phyloP scores from a whole-genome alignment of 495 filamentous ascomycete species.

The Melanomma pulvis-pyrius region DNA sequence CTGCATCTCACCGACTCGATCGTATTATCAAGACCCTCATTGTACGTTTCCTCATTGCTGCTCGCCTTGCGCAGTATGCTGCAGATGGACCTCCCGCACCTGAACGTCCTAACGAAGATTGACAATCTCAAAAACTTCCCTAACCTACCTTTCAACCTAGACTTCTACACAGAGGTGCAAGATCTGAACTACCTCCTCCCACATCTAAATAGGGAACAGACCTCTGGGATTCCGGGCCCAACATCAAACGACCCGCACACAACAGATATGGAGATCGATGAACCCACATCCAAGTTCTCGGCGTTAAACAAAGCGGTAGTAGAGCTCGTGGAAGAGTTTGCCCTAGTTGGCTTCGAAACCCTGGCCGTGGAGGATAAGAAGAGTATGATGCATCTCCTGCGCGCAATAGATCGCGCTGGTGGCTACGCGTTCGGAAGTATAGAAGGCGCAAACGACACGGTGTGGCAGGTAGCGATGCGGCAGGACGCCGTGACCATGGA shows the following conservation, averaged over 20 bases:
- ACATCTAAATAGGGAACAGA: constrained; percentile 57
- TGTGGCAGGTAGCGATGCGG: constrained; percentile 94
- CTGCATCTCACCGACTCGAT: constrained; percentile 91
- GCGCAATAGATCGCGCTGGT: constrained; percentile 83
- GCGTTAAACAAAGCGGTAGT: constrained; percentile 84
- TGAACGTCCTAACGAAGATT: constrained; percentile 97
- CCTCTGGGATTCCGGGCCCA: constrained; percentile 28
- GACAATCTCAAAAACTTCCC: constrained; percentile 83
- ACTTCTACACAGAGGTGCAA: constrained; percentile 98
- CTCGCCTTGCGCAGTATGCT: constrained; percentile 95
- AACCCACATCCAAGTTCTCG: constrained; percentile 63
- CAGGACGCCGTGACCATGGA: constrained; percentile 80
- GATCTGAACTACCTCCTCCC: constrained; percentile 84
- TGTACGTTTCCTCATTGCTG: constrained; percentile 91
- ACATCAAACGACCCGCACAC: constrained; percentile 49
- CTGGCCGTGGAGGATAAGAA: constrained; percentile 94
- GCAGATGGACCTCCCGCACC: constrained; percentile 91
- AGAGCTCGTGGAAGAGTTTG: constrained; percentile 83
- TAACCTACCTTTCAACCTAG: constrained; percentile 86
- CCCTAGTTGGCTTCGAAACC: constrained; percentile 87
- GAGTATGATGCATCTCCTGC: constrained; percentile 89
- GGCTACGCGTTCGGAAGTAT: constrained; percentile 92
- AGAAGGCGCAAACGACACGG: constrained; percentile 85
- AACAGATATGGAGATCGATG: constrained; percentile 53
- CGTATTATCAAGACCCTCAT: constrained; percentile 84